Evolutionary conservation across 352 stramenopile species (phyloP).

Genomic region (Phytopythium chamaehyphon): DNA sequence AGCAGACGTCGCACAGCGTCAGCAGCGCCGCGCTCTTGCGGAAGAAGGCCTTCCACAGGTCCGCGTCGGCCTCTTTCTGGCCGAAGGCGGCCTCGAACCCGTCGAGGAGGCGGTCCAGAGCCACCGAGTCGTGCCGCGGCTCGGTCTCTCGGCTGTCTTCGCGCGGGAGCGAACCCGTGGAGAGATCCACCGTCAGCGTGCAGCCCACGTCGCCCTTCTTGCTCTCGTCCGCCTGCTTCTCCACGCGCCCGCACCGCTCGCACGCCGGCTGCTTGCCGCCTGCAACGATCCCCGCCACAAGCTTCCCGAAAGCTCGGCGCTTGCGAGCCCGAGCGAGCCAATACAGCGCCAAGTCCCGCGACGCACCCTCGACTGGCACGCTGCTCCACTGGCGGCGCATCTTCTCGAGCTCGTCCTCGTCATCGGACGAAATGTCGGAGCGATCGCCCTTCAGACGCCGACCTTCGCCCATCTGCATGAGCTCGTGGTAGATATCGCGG

Average conservation of each 20-base stretch:
- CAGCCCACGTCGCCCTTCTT: slow-evolving; percentile 33
- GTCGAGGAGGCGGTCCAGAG: slow-evolving; percentile 76
- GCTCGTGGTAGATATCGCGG: slow-evolving; percentile 94
- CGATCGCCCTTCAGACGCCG: slow-evolving; percentile 83
- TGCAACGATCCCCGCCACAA: slow-evolving; percentile 80
- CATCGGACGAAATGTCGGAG: slow-evolving; percentile 91
- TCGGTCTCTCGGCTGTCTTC: slow-evolving; percentile 25
- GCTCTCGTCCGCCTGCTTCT: slow-evolving; percentile 27
- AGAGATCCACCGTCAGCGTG: slow-evolving; percentile 81
- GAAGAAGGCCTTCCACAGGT: slow-evolving; percentile 97
- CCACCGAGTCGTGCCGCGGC: slow-evolving; percentile 61
- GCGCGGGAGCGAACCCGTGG: slow-evolving; percentile 18
- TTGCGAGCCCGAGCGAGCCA: slow-evolving; percentile 94
- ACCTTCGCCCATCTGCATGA: slow-evolving; percentile 92
- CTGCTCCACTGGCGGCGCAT: slow-evolving; percentile 85
- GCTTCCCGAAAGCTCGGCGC: slow-evolving; percentile 86
- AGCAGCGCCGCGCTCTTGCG: slow-evolving; percentile 90
- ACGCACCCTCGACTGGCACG: slow-evolving; percentile 76
- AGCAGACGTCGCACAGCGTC: slow-evolving; percentile 93
- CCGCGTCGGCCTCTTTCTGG: slow-evolving; percentile 78
- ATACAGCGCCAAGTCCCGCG: slow-evolving; percentile 86
- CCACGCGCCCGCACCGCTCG: slow-evolving; percentile 68
- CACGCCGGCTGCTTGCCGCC: slow-evolving; percentile 85
- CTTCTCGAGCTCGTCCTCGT: slow-evolving; percentile 89
- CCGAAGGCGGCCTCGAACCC: slow-evolving; percentile 83